Base-by-base conservation (phyloP, 2,329 filamentous ascomycete genomes). In the Talaromyces sp. region DNA sequence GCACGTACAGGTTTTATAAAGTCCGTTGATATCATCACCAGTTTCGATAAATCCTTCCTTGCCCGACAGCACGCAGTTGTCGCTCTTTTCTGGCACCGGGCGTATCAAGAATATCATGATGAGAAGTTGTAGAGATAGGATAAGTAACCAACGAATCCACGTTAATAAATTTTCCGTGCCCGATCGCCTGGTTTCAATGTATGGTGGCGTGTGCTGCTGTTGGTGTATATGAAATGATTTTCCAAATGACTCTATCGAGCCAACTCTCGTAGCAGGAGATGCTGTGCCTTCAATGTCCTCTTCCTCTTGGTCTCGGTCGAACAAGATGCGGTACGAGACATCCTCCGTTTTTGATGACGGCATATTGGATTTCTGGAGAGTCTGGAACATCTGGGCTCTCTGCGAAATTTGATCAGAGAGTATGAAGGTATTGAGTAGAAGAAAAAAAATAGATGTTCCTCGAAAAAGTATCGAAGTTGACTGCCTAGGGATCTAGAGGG, bases 21-120 rank as follows among this genome's bases (percentile, higher is more conserved):
- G 43, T 3, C 62, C 62, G 31, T 64, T 64, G 3, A 64, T 60
- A 59, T 60, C 62, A 43, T 50, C 52, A 7, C 62, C 62, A 7
- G 62, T 64, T 35, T 64, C 62, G 14, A 64, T 24, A 31, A 22
- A 27, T 43, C 35, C 47, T 54, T 62, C 60, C 19, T 31, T 62
- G 10, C 45, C 60, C 4, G 60, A 43, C 16, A 62, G 48, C 19
- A 39, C 6, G 14, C 45, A 62, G 8, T 61, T 50, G 47, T 47
- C 35, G n/a, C 24, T 24, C 14, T 27, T 43, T 16, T 19, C 24
- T 7, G 60, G 19, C 13, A 33, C 8, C 9, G 60, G 22, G 7
- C 35, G 60, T 31, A 41, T 16, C 35, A 62, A 19, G 19, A 62
- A 41, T 19, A 62, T 8, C 24, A 62, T 27, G 19, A 62, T 54